These are phyloP conservation scores for Telopea speciosissima DNA, from an alignment of 177 flowering plant genomes.

Conservation along the genomic window DNA sequence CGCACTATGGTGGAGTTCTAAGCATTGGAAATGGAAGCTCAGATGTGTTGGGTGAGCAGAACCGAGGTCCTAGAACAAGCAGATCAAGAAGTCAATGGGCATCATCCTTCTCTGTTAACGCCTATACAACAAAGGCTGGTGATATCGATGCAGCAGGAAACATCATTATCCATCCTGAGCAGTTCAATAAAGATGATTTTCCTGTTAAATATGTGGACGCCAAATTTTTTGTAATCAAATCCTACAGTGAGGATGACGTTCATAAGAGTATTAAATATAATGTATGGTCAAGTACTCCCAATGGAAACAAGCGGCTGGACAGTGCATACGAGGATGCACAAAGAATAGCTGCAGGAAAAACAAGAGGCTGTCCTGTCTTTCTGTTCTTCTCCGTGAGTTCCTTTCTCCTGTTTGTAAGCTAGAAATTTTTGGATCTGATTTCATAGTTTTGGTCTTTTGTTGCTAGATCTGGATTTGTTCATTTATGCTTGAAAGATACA, in stretches of 20 bases:
- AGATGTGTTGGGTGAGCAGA: constrained; percentile 55
- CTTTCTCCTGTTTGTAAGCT: not conserved
- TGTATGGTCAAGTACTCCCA: constrained; percentile 90
- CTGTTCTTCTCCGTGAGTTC: constrained; percentile 83
- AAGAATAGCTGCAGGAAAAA: constrained; percentile 43
- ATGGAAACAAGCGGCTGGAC: constrained; percentile 79
- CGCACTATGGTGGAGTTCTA: constrained; percentile 27
- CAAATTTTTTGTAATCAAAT: constrained; percentile 83
- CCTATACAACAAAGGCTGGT: constrained; percentile 48
- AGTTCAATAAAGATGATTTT: constrained; percentile 68
- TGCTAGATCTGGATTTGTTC: not conserved
- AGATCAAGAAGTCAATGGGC: constrained; percentile 43
- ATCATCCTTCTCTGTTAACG: constrained; percentile 34
- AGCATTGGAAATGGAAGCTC: constrained; percentile 32
- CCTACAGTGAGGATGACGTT: constrained; percentile 94
- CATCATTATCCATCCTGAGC: constrained; percentile 46
- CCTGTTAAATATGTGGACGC: constrained; percentile 49
- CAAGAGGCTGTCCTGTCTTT: constrained; percentile 65
- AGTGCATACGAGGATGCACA: constrained; percentile 69
- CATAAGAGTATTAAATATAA: constrained; percentile 88
- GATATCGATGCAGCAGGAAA: constrained; percentile 43
- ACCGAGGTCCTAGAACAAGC: constrained; percentile 54
- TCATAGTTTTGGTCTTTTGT: not conserved
- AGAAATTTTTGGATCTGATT: not conserved
- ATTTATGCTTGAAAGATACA: not conserved